These are phyloP conservation scores for Tritrichomonas foetus DNA, from an alignment of 208 protist species.

Conservation along the genomic window DNA sequence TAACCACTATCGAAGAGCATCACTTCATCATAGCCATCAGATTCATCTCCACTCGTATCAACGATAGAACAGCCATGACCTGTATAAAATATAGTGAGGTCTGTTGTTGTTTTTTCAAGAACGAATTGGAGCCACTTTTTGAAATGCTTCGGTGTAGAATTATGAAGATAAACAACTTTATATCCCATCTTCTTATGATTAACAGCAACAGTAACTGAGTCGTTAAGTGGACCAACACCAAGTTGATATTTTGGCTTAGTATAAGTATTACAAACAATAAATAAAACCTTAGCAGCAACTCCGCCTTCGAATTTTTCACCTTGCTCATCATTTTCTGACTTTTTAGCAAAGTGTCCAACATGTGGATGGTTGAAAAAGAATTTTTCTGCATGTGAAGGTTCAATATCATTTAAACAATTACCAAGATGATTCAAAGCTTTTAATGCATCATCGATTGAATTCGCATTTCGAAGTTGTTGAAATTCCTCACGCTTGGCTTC, in stretches of 20 bases:
- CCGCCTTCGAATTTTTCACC: too few species aligned
- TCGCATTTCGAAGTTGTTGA: too few species aligned
- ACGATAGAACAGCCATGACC: neutral
- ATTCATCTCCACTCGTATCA: neutral
- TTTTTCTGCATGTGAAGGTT: too few species aligned
- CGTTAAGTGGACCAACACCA: neutral
- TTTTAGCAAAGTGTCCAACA: too few species aligned
- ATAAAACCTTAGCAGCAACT: neutral
- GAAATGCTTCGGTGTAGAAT: neutral
- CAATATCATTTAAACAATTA: too few species aligned
- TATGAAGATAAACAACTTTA: neutral
- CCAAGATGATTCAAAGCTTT: too few species aligned
- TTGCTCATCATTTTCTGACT: too few species aligned
- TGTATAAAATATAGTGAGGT: neutral
- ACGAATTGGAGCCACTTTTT: neutral
- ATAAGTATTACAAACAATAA: neutral
- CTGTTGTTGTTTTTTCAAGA: neutral
- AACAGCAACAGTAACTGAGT: neutral
- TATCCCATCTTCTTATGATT: neutral
- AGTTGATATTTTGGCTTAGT: neutral
- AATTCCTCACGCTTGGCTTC: too few species aligned
- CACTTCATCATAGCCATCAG: neutral
- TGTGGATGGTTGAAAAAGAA: too few species aligned
- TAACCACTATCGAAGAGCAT: neutral
- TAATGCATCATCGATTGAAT: too few species aligned